A percentile compares a stretch with the other conserved stretches of the same genome.
phyloP scores from a whole-genome alignment of 1,284 basidiomycete species.

The Exobasidium rhododendri region DNA sequence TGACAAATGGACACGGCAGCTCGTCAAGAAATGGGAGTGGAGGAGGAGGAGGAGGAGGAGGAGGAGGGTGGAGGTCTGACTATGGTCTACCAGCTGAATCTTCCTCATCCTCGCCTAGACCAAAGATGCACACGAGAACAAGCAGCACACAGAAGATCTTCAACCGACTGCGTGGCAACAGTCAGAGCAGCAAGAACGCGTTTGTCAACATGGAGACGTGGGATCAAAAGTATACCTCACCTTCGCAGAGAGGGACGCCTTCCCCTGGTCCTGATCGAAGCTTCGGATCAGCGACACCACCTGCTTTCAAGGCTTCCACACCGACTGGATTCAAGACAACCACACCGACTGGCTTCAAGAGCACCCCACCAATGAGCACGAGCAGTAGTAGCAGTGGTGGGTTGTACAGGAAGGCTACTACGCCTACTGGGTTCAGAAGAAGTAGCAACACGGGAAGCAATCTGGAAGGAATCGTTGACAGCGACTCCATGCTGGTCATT shows the following conservation, averaged over 20 bases:
- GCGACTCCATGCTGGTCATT: conserved; percentile 22
- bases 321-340: background rate
- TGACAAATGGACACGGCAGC: too few relatives aligned
- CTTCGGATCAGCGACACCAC: background rate
- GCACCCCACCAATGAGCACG: background rate
- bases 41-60: background rate
- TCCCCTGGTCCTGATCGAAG: background rate
- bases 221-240: background rate
- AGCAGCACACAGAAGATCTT: background rate
- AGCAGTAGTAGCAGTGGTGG: background rate
- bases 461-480: background rate
- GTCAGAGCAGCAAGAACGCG: conserved; percentile 8
- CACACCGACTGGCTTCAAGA: background rate
- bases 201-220: background rate
- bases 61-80: conserved; percentile 12
- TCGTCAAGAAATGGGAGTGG: background rate
- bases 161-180: conserved; percentile 14
- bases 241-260: background rate
- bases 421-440: background rate
- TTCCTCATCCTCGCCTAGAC: background rate
- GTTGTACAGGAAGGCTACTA: background rate
- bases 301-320: background rate
- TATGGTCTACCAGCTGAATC: conserved; percentile 15
- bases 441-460: background rate
- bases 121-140: conserved; percentile 6